phyloP scores from a whole-genome alignment of 371 early-diverging fungal species.

The Mucor ambiguus region DNA sequence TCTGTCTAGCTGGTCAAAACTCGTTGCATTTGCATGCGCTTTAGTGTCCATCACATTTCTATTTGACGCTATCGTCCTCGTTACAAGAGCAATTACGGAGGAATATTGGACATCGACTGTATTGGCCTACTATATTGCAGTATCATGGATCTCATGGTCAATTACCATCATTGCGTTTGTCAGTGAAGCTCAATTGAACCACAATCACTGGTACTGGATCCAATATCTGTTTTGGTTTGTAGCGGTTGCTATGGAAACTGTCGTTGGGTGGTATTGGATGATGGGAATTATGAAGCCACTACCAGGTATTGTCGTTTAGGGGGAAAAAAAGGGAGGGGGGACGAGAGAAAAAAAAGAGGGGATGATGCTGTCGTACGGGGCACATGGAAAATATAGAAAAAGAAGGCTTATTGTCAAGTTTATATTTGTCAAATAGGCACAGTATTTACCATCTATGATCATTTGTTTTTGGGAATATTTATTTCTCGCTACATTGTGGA shows the following conservation, averaged over 20 bases:
- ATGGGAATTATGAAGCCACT: constrained; percentile 32
- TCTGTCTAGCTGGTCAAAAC: constrained; percentile 29
- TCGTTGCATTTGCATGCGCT: constrained; percentile 27
- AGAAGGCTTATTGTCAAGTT: background rate
- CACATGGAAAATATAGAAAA: background rate
- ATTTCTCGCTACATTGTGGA: constrained; percentile 41
- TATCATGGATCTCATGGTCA: constrained; percentile 45
- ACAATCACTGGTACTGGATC: constrained; percentile 44
- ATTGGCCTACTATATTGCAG: constrained; percentile 37
- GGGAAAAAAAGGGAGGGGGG: background rate
- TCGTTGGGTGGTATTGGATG: constrained; percentile 47
- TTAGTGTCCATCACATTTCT: constrained; percentile 30
- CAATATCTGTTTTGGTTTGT: constrained; percentile 46
- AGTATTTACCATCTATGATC: constrained; percentile 41
- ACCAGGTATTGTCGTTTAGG: constrained; percentile 32
- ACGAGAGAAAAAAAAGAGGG: background rate
- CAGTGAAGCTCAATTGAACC: constrained; percentile 40
- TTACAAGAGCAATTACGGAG: constrained; percentile 33
- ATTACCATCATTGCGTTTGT: constrained; percentile 26
- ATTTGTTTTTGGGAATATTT: constrained; percentile 35
- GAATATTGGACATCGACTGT: constrained; percentile 34
- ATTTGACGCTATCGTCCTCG: constrained; percentile 36
- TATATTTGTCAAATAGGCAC: constrained; percentile 10
- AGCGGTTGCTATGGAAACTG: constrained; percentile 35
- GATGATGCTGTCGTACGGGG: background rate